Percentiles rank a stretch among this genome's conserved stretches.
phyloP scores from a whole-genome alignment of 139 green algal species.

The Coccomyxa sp. region DNA sequence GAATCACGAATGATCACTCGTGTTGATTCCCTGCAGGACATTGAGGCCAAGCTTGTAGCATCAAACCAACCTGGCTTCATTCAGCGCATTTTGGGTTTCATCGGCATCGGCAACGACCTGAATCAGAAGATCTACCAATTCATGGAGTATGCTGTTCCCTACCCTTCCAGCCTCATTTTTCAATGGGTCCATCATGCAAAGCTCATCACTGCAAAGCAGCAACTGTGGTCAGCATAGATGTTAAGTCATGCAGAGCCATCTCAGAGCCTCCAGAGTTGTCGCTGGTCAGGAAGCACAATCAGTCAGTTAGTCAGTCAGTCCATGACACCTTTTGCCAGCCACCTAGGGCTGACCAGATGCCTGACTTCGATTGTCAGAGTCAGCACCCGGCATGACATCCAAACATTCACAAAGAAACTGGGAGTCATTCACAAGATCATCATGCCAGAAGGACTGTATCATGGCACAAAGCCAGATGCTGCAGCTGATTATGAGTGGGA shows the following conservation, averaged over 20 bases:
- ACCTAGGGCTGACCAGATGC: no score
- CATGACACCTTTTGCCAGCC: no score
- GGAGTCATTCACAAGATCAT: background rate
- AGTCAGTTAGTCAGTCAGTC: no score
- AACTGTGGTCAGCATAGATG: no score
- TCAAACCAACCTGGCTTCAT: background rate
- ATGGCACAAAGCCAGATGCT: background rate
- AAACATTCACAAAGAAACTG: background rate
- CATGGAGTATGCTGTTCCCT: background rate
- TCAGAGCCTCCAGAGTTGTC: no score
- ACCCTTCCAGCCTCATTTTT: background rate
- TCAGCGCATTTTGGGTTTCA: background rate
- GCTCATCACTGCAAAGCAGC: background rate
- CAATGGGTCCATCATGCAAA: no score
- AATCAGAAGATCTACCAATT: background rate
- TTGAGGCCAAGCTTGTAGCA: background rate
- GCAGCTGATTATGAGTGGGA: background rate
- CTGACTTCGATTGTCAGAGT: background rate
- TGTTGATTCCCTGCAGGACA: background rate
- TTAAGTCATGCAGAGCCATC: no score
- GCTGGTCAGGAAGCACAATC: no score
- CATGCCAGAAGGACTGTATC: no score
- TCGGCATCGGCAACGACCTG: background rate
- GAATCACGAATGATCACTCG: background rate
- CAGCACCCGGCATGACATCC: background rate